Evolutionary conservation across 805 yeast genomes (phyloP), one percentile per base, ranked within the genome.

Genomic region (Kluyveromyces wickerhamii): DNA sequence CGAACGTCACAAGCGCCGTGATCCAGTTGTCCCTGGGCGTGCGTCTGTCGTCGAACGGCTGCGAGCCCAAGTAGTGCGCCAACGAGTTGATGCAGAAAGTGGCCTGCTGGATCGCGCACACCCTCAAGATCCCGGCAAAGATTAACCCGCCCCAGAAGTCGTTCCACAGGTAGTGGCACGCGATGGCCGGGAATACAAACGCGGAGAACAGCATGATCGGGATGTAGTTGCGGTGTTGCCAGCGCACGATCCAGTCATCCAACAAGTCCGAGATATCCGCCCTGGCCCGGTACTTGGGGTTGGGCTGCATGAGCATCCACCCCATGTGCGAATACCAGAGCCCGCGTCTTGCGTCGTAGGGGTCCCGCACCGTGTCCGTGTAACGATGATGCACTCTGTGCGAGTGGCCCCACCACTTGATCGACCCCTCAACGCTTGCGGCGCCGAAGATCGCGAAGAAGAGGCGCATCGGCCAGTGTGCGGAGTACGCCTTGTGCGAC

Each of bases 361-460:
- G 94, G 59, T 83, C 94, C 66, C 89, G 74, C 37, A 59, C 53
- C 18, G 92, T 83, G 61, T 83, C 94, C 4, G 92, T 82, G 62
- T 80, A 83, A 65, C 94, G 71, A 63, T 83, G 94, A 59, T 83
- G 94, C 37, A 82, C 70, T 71, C 94, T 73, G 62, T 83, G 94
- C 34, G 81, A 71, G 57, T 82, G 92, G 31, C 80, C 74, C 94
- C 94, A 83, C 92, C 92, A 82, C 60, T 82, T 82, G 58, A 82
- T 77, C 27, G 89, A 80, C 45, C 94, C 94, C 59, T 82, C 87
- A 32, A 82, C 77, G 36, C 87, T 75, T 27, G 87, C 82, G 21
- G 89, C 85, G 43, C 94, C 94, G 49, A 82, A 82, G 18, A 79
- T 58, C 5, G 89, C 94, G 52, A 62, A 80, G 46, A 79, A 73